A percentile compares a stretch with the other conserved stretches of the same genome.
phyloP scores from a whole-genome alignment of 2,329 filamentous ascomycete species.

The Apiospora pterosperma region DNA sequence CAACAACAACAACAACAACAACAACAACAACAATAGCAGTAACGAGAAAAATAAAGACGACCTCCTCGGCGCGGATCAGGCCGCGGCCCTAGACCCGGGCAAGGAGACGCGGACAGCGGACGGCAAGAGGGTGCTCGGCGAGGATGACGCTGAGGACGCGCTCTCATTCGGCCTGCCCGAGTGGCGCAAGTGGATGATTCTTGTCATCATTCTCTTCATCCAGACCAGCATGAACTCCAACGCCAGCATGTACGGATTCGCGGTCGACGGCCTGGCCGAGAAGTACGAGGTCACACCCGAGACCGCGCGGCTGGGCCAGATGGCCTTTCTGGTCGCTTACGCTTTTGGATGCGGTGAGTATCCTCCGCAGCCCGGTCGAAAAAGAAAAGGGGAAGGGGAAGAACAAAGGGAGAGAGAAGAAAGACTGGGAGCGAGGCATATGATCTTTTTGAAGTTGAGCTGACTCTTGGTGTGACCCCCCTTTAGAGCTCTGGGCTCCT shows the following conservation, averaged over 20 bases:
- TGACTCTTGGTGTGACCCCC: neutral
- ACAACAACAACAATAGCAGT: neutral
- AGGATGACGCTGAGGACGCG: slow-evolving; percentile 45
- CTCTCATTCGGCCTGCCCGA: slow-evolving; percentile 42
- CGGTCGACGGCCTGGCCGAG: slow-evolving; percentile 39
- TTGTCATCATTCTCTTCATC: slow-evolving; percentile 47
- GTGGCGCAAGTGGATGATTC: slow-evolving; percentile 50
- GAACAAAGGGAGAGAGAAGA: neutral
- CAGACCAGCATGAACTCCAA: slow-evolving; percentile 57
- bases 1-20: neutral
- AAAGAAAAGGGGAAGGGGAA: neutral
- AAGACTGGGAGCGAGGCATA: no score
- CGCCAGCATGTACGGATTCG: slow-evolving; percentile 50
- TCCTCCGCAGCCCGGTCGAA: rapidly evolving
- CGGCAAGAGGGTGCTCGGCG: slow-evolving; percentile 31
- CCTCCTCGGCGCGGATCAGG: neutral
- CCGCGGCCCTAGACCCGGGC: neutral
- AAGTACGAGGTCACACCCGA: slow-evolving; percentile 43
- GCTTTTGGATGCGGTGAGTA: slow-evolving; percentile 37
- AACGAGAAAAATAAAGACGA: neutral
- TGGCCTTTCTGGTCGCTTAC: slow-evolving; percentile 48
- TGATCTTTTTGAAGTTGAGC: no score
- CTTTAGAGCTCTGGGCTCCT: slow-evolving; percentile 49
- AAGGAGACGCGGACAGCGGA: neutral
- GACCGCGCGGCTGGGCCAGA: slow-evolving; percentile 43